A percentile compares a stretch with the other conserved stretches of the same genome.
Evolutionary conservation across 345 rosid species (phyloP).

Genomic region (Camelina neglecta): DNA sequence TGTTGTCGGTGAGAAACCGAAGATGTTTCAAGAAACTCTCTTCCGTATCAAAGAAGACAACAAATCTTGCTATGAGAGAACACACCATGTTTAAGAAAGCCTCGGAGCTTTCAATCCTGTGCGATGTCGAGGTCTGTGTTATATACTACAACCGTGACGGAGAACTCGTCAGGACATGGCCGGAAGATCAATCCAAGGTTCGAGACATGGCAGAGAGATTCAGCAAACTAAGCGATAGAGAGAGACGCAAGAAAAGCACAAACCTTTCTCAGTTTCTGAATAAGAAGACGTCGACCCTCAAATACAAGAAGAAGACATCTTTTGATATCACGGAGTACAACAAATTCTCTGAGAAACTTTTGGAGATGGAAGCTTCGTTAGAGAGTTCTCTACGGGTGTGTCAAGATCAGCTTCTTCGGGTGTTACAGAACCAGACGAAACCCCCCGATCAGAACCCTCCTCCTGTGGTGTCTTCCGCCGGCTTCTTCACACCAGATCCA

Average conservation of each 20-base stretch:
- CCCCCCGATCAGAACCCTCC: too few relatives aligned
- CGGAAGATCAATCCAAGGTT: too few relatives aligned
- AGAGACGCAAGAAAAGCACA: too few relatives aligned
- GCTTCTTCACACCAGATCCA: background rate
- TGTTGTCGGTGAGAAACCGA: background rate
- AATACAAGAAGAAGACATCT: background rate
- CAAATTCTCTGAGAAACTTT: background rate
- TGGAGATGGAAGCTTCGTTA: background rate
- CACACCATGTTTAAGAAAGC: conserved; percentile 6
- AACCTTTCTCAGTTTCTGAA: background rate
- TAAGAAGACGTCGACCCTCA: background rate
- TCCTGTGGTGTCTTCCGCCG: too few relatives aligned
- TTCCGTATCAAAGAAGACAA: background rate
- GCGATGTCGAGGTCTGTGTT: too few relatives aligned
- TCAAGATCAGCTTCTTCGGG: background rate
- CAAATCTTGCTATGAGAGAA: background rate
- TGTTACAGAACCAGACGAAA: too few relatives aligned
- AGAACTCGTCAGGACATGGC: too few relatives aligned
- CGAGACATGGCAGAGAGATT: too few relatives aligned
- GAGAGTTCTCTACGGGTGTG: background rate
- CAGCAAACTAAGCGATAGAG: too few relatives aligned
- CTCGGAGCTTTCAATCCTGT: background rate
- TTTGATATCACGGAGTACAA: background rate
- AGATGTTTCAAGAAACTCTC: background rate
- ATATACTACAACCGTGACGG: too few relatives aligned